Evolutionary conservation across 75 land plant genomes (phyloP), one percentile per base, ranked within the genome.

Genomic region (Pseudotsuga menziesii): DNA sequence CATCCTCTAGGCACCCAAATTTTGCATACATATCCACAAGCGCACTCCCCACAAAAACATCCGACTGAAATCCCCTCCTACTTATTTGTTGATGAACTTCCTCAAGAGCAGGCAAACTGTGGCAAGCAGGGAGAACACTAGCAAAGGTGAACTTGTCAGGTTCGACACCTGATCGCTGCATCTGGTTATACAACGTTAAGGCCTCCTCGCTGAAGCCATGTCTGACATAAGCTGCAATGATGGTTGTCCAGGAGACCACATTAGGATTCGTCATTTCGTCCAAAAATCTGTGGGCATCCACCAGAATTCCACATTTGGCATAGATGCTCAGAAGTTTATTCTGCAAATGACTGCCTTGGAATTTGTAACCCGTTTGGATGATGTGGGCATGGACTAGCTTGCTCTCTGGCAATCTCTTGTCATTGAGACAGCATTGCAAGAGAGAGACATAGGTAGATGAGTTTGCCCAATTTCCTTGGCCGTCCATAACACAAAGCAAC

Each of bases 11-110:
- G 26, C 72, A 60, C 22, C 81, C 83, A 58, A 82, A 64, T 44
- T 83, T 86, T 17, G 82, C 81, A 75, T 88, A 92, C 67, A 92
- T 78, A 72, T 82, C 83, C 36, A 89, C 81, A 36, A 92, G 82
- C 2, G 94, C 75, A 19, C 89, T 90, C 41, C 83, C 77, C 52
- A 88, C 82, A 41, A 84, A 82, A 19, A 86, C 84, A 72, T 87
- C 83, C 5, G 61, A 27, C 56, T 48, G 57, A 79, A 80, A 61
- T n/a, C 87, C 91, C 1, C 56, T 69, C 70, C 83, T 88, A 56
- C 35, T 41, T 35, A 83, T 72, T 60, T 88, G 85, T 64, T 64
- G 81, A 79, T 90, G 90, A 12, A 92, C 48, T 12, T 61, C 59
- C 0, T 19, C 12, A 35, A 67, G 60, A 12, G 70, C 63, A 14